Evolutionary conservation across 257 asterid genomes (phyloP), one percentile per base, ranked within the genome.

Genomic region (Phtheirospermum japonicum): DNA sequence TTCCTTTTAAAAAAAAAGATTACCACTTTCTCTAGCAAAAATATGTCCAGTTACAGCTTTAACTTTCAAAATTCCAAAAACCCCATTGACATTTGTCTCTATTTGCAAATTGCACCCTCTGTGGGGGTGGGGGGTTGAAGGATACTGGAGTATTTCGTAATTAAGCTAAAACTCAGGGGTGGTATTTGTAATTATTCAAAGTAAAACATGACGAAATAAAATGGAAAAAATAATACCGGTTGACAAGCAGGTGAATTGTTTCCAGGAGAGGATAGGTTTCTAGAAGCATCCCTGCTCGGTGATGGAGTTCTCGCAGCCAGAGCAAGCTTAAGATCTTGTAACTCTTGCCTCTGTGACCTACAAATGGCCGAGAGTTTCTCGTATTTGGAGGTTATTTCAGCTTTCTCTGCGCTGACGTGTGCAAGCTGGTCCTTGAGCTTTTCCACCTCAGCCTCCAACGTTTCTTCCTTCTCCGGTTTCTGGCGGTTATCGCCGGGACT

Each of bases 341-440:
- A 79, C 80, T 93, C 99, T 73, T 80, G 95, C 50, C 97, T 67
- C 73, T 93, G 99, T 16, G 95, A 89, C 69, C 95, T 79, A 71
- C 99, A 93, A 64, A 93, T 93, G 40, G 95, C 90, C 14, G 96
- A 75, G 57, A 93, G 91, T 67, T 89, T 93, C 71, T 85, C 99
- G 48, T 76, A 89, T 73, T 89, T 93, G 55, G 94, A 89, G 31
- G 88, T 79, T 39, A 89, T 71, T 71, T 93, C 99, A 42, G 85
- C 76, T 79, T 92, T 92, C 81, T 89, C 99, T 8, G 75, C 72
- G 57, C 63, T 80, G 70, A 78, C 78, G 51, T 71, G 77, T 36
- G 85, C 77, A 59, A 89, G 85, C 77, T 93, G 87, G 57, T 84
- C 90, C 77, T 85, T 89, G 69, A 89, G 82, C 78, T 79, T 89